A percentile compares a stretch with the other conserved stretches of the same genome.
These are phyloP conservation scores for Geotrichum phurueaensis DNA, from an alignment of 1,139 yeast genomes.

Conservation along the genomic window DNA sequence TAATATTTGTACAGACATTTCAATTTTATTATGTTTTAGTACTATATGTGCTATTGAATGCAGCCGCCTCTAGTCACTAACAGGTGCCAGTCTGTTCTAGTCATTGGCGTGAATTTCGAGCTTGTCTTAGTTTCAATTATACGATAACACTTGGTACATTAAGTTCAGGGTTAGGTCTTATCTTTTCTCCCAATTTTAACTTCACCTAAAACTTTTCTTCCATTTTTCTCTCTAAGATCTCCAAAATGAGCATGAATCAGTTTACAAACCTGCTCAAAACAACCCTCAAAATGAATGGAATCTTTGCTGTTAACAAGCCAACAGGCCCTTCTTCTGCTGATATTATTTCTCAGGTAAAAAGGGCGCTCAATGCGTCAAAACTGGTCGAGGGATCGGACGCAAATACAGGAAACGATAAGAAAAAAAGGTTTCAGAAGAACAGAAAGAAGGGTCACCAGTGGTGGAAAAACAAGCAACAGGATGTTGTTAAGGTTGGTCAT, in stretches of 20 bases:
- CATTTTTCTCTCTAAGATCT: neutral
- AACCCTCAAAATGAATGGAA: constrained; percentile 42
- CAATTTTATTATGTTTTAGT: too few species aligned
- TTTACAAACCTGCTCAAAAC: neutral
- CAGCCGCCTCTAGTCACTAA: too few species aligned
- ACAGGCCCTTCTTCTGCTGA: constrained; percentile 76
- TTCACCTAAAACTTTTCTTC: neutral
- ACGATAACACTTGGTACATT: neutral
- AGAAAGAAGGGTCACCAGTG: constrained; percentile 32
- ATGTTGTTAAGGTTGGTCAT: constrained; percentile 75
- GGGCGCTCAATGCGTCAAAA: constrained; percentile 53
- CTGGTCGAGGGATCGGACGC: constrained; percentile 42
- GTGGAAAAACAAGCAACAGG: constrained; percentile 17
- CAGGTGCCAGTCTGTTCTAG: too few species aligned
- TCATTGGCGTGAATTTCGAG: too few species aligned
- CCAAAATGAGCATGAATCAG: neutral
- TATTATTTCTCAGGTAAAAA: constrained; percentile 60
- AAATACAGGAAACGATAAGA: constrained; percentile 8
- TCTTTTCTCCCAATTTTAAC: neutral
- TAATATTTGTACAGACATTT: too few species aligned
- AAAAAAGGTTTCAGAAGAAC: constrained; percentile 7
- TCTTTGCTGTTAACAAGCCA: constrained; percentile 91
- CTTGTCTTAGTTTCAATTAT: neutral
- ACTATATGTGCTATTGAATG: too few species aligned
- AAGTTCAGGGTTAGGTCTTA: neutral